Percentiles rank a stretch among this genome's conserved stretches.
phyloP scores from a whole-genome alignment of 2,329 filamentous ascomycete species.

The Diaporthe ilicicola region DNA sequence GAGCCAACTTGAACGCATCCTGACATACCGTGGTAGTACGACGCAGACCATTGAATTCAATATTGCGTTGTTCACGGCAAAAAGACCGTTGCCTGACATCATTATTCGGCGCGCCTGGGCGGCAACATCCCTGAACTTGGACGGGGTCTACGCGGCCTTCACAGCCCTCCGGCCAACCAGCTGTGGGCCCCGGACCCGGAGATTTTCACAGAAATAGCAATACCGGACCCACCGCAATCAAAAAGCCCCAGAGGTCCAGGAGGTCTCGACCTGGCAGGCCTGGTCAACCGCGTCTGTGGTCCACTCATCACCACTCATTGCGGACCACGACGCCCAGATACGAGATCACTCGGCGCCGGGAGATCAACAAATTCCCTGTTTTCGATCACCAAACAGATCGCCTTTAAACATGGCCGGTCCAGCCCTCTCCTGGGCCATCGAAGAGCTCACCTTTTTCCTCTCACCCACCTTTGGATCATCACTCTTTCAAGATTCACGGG shows the following conservation, averaged over 20 bases:
- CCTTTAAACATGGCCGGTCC: conserved; percentile 21
- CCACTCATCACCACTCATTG: conserved; percentile 30
- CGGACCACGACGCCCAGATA: conserved; percentile 24
- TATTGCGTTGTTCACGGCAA: not conserved
- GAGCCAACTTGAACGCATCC: not conserved
- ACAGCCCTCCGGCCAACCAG: conserved; percentile 13
- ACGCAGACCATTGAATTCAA: conserved; percentile 9
- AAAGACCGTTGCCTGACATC: not conserved
- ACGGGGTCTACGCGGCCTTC: conserved; percentile 9
- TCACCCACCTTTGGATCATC: conserved; percentile 26
- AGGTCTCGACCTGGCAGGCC: conserved; percentile 26
- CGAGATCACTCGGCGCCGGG: conserved; percentile 32
- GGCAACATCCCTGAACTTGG: not conserved
- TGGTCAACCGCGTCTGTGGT: conserved; percentile 15
- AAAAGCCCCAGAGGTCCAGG: conserved; percentile 21
- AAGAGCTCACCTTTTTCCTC: conserved; percentile 1
- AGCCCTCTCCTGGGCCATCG: conserved; percentile 1
- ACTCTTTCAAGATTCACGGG: conserved; percentile 14
- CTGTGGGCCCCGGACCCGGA: conserved; percentile 12
- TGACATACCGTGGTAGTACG: not conserved
- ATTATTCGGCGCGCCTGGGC: not conserved
- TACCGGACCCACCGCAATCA: conserved; percentile 28
- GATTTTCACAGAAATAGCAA: conserved; percentile 27
- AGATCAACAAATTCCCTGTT: conserved; percentile 32
- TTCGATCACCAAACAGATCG: not conserved